phyloP scores from a whole-genome alignment of 768 basidiomycete species.

The Trametes gibbosa region DNA sequence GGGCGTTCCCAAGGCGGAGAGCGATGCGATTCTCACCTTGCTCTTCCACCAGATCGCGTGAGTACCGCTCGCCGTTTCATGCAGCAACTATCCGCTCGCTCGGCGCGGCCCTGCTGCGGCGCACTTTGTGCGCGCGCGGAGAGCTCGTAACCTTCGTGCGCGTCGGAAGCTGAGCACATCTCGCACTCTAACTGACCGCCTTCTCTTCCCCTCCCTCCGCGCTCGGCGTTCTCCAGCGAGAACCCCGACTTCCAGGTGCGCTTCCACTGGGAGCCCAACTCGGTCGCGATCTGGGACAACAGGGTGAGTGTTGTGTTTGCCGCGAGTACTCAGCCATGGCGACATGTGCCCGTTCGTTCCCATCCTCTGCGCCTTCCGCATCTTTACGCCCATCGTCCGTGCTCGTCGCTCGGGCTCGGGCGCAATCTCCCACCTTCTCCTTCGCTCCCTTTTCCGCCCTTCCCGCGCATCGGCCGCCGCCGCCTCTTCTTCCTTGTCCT shows the following conservation, averaged over 20 bases:
- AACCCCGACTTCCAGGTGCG: conserved; percentile 75
- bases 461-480: background rate
- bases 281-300: conserved; percentile 87
- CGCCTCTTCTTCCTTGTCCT: no score
- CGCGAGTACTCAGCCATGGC: background rate
- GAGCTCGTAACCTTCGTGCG: background rate
- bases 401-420: background rate
- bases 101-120: background rate
- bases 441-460: background rate
- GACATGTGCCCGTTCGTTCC: background rate
- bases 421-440: background rate
- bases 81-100: background rate
- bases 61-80: background rate
- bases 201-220: background rate
- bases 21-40: conserved; percentile 68
- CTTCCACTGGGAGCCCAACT: conserved; percentile 74
- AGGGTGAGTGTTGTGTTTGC: conserved; percentile 57
- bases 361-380: background rate
- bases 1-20: conserved; percentile 78
- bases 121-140: background rate
- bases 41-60: conserved; percentile 61
- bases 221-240: conserved; percentile 35
- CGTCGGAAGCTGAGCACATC: conserved; percentile 1
- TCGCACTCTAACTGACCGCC: conserved; percentile 10
- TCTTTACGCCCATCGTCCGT: no score